Conservation (phyloP, 2,329 filamentous ascomycete genomes). For the Cylindrodendrum hubeiense region DNA sequence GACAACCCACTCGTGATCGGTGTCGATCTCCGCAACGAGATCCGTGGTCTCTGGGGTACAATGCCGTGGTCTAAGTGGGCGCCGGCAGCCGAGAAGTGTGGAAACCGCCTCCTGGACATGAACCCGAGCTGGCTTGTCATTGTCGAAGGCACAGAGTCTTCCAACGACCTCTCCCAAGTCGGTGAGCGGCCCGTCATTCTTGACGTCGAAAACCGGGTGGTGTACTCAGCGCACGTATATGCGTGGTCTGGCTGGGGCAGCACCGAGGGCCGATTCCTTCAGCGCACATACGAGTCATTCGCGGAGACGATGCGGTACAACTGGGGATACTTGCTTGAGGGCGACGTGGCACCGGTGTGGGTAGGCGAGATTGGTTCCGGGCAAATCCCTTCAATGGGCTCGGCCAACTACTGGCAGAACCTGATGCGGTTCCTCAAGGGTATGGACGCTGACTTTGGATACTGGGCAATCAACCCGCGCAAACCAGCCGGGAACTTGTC, state of each 20-base stretch:
- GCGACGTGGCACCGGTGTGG: conserved; percentile 69
- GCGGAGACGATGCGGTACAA: conserved; percentile 71
- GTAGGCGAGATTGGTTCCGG: conserved; percentile 76
- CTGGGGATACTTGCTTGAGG: conserved; percentile 73
- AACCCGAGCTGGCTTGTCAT: conserved; percentile 75
- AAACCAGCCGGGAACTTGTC: conserved; percentile 69
- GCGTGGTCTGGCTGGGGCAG: conserved; percentile 78
- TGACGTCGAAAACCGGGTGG: conserved; percentile 65
- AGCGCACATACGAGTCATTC: conserved; percentile 73
- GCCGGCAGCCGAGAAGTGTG: conserved; percentile 71
- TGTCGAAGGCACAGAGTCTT: conserved; percentile 75
- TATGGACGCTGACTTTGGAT: conserved; percentile 74
- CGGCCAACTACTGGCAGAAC: conserved; percentile 75
- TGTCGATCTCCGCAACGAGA: conserved; percentile 77
- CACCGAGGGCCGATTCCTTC: conserved; percentile 68
- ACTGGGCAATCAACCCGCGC: conserved; percentile 77
- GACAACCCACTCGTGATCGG: conserved; percentile 73
- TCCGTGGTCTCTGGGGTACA: conserved; percentile 76
- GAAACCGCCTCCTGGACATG: conserved; percentile 70
- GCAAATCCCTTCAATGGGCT: conserved; percentile 63
- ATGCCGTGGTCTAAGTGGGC: conserved; percentile 77
- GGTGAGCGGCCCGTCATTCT: conserved; percentile 68
- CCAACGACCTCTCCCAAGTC: conserved; percentile 73
- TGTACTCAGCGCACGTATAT: conserved; percentile 78
- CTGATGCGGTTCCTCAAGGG: conserved; percentile 69